Conservation (phyloP, 352 stramenopile species). For the Pythium scleroteichum region DNA sequence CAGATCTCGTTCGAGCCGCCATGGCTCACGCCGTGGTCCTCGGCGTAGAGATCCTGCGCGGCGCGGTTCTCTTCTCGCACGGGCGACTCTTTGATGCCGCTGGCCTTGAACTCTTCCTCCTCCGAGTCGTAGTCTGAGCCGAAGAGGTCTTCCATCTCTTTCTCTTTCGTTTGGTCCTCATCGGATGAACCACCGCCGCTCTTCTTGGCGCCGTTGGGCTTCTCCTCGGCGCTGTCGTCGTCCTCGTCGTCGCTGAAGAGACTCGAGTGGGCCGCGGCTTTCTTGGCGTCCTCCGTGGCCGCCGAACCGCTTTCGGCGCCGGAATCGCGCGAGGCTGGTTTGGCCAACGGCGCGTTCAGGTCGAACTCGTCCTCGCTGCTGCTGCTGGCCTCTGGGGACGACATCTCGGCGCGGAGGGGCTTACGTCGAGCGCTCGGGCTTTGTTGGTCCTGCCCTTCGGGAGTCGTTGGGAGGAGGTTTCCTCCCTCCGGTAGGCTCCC, state of each 20-base stretch:
- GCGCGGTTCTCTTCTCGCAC: constrained; percentile 59
- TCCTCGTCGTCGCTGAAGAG: constrained; percentile 78
- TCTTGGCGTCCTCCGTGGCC: constrained; percentile 7
- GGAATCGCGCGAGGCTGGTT: constrained; percentile 16
- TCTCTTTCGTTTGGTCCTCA: constrained; percentile 37
- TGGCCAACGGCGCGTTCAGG: constrained; percentile 38
- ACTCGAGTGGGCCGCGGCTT: constrained; percentile 39
- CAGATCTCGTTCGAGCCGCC: constrained; percentile 57
- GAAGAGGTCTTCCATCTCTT: constrained; percentile 90
- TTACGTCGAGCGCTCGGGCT: too few species aligned
- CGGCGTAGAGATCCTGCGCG: constrained; percentile 38
- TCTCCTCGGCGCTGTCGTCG: constrained; percentile 34
- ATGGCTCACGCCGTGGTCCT: constrained; percentile 37
- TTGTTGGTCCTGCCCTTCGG: too few species aligned
- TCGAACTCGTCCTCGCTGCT: constrained; percentile 84
- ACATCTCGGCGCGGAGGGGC: constrained; percentile 21
- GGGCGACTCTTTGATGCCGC: constrained; percentile 81
- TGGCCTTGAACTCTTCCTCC: constrained; percentile 89
- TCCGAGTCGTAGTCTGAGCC: constrained; percentile 89
- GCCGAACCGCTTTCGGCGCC: constrained; percentile 1
- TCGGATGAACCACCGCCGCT: constrained; percentile 22
- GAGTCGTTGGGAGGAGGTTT: constrained; percentile 10
- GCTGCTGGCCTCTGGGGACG: constrained; percentile 68
- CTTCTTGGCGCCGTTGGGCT: constrained; percentile 17
- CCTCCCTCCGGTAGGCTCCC: not conserved